Evolutionary conservation across 2,329 filamentous ascomycete genomes (phyloP).

Genomic region (Cordyceps farinosa): DNA sequence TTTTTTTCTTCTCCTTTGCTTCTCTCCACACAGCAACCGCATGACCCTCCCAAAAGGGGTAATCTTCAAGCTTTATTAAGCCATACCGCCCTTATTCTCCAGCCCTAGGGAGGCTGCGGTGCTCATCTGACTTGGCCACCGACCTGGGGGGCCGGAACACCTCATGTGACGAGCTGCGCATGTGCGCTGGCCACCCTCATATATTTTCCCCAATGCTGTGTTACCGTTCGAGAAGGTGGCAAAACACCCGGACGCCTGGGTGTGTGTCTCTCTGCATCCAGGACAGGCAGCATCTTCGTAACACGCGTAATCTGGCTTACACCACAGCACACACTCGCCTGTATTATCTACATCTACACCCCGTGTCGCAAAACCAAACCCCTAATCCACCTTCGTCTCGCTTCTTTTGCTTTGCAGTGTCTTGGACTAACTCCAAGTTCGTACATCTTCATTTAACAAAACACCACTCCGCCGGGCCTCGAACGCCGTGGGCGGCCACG

Average conservation of each 20-base stretch:
- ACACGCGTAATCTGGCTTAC: constrained; percentile 1
- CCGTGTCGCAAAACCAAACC: background rate
- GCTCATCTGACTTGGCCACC: background rate
- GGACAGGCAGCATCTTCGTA: background rate
- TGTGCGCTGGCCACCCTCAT: background rate
- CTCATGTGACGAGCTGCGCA: constrained; percentile 10
- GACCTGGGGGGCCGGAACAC: background rate
- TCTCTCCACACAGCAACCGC: background rate
- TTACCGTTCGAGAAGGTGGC: background rate
- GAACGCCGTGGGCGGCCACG: background rate
- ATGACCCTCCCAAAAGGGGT: background rate
- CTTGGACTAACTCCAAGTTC: background rate
- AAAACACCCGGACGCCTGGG: background rate
- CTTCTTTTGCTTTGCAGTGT: background rate
- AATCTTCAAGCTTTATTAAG: too few species aligned
- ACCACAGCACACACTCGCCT: background rate
- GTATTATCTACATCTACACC: background rate
- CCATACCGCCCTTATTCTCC: too few species aligned
- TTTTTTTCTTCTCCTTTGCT: too few species aligned
- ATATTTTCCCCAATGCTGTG: background rate
- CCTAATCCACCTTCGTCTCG: background rate
- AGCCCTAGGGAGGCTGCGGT: background rate
- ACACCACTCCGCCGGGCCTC: background rate
- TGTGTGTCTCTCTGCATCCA: background rate
- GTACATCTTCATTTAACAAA: background rate